A percentile compares a stretch with the other conserved stretches of the same genome.
These are phyloP conservation scores for Pestalotiopsis sp. DNA, from an alignment of 2,329 filamentous ascomycete genomes.

Conservation along the genomic window DNA sequence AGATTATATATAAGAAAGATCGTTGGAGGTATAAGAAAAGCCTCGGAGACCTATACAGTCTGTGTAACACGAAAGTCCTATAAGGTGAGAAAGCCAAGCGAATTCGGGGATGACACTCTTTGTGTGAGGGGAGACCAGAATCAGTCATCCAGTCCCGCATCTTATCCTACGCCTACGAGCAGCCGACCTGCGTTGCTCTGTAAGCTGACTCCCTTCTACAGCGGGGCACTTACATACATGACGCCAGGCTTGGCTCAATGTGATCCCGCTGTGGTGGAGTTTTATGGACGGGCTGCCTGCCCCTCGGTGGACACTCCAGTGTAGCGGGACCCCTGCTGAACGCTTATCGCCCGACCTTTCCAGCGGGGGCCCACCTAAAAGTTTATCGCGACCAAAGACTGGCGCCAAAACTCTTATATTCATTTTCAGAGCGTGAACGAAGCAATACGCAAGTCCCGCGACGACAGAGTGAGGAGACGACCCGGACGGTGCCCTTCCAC, in stretches of 20 bases:
- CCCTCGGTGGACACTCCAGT: background rate
- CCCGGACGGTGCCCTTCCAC: slow-evolving; percentile 82
- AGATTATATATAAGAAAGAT: too few relatives aligned
- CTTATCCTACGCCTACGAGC: background rate
- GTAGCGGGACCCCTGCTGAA: background rate
- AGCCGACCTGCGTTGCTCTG: background rate
- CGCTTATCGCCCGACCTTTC: background rate
- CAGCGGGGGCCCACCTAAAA: slow-evolving; percentile 5
- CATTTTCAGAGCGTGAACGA: background rate
- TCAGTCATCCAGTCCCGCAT: background rate
- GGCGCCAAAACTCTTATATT: background rate
- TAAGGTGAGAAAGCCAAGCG: background rate
- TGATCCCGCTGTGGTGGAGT: background rate
- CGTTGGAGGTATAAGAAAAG: too few relatives aligned
- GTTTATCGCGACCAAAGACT: background rate
- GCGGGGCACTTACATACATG: background rate
- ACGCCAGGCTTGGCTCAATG: background rate
- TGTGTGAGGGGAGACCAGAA: background rate
- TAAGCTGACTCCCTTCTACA: background rate
- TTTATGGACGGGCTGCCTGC: background rate
- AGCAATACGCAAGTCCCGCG: background rate
- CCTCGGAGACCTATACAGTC: background rate
- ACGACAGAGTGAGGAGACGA: slow-evolving; percentile 66
- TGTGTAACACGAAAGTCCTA: background rate
- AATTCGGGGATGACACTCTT: background rate